Evolutionary conservation across 2,329 filamentous ascomycete genomes (phyloP).

Genomic region (Seiridium cupressi): DNA sequence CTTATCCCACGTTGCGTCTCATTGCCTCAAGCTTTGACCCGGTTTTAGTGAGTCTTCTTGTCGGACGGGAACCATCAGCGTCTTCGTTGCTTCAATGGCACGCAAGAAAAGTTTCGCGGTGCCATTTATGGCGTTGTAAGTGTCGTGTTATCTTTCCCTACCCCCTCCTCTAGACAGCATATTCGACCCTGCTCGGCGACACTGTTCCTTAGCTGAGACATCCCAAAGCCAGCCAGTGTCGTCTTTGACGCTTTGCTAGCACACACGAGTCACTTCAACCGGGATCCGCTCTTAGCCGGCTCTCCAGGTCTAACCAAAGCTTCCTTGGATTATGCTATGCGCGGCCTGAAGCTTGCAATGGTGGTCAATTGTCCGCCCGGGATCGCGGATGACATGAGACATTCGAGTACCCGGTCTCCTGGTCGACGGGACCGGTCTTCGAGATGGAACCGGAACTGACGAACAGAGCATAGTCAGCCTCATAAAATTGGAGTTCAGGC

Average conservation of each 20-base stretch:
- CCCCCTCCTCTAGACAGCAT: background rate
- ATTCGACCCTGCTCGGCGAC: background rate
- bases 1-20: no score
- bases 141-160: background rate
- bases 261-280: background rate
- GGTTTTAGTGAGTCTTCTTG: no score
- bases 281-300: background rate
- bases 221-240: background rate
- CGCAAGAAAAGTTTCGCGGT: background rate
- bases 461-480: background rate
- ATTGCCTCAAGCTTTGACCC: no score
- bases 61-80: background rate
- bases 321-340: background rate
- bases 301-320: background rate
- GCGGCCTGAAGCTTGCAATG: background rate
- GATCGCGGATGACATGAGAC: slow-evolving; percentile 13
- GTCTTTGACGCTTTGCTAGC: background rate
- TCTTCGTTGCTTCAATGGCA: background rate
- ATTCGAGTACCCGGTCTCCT: slow-evolving; percentile 16
- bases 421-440: slow-evolving; percentile 14
- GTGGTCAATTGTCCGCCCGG: background rate
- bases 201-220: background rate
- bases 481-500: background rate
- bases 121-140: background rate
- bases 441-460: background rate